Evolutionary conservation across 164 flowering plant genomes (phyloP).

Genomic region (Taxillus chinensis): DNA sequence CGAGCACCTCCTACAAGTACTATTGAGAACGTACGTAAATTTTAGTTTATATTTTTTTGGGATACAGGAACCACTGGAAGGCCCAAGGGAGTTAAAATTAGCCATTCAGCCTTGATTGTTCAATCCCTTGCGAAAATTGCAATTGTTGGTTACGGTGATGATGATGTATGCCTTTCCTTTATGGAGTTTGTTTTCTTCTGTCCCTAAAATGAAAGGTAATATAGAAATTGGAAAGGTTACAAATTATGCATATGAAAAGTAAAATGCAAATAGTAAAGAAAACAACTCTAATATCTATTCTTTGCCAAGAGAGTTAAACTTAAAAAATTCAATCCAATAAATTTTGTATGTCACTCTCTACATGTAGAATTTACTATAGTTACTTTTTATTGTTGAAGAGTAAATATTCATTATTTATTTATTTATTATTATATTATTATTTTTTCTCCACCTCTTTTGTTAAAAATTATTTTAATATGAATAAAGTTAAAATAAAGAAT

Average conservation of each 20-base stretch:
- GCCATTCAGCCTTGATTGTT: constrained; percentile 66
- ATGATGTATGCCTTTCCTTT: constrained; percentile 55
- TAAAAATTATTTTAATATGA: too few species aligned
- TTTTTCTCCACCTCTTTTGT: too few species aligned
- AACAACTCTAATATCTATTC: too few species aligned
- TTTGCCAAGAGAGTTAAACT: too few species aligned
- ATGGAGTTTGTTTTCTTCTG: neutral
- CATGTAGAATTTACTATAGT: too few species aligned
- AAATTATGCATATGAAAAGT: neutral
- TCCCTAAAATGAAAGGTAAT: neutral
- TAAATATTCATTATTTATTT: too few species aligned
- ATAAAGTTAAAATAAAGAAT: too few species aligned
- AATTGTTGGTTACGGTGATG: constrained; percentile 61
- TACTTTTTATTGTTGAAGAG: too few species aligned
- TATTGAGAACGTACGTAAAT: neutral
- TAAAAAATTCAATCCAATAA: too few species aligned
- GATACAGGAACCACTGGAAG: constrained; percentile 76
- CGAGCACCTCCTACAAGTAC: too few species aligned
- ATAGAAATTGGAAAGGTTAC: neutral
- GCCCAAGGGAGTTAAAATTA: constrained; percentile 81
- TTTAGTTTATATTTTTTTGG: constrained; percentile 4
- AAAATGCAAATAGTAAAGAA: neutral
- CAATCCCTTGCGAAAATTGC: constrained; percentile 90
- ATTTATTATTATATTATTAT: too few species aligned
- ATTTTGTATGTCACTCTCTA: too few species aligned